phyloP scores from a whole-genome alignment of 176 grass and related monocot genomes.

The Triticum turgidum region DNA sequence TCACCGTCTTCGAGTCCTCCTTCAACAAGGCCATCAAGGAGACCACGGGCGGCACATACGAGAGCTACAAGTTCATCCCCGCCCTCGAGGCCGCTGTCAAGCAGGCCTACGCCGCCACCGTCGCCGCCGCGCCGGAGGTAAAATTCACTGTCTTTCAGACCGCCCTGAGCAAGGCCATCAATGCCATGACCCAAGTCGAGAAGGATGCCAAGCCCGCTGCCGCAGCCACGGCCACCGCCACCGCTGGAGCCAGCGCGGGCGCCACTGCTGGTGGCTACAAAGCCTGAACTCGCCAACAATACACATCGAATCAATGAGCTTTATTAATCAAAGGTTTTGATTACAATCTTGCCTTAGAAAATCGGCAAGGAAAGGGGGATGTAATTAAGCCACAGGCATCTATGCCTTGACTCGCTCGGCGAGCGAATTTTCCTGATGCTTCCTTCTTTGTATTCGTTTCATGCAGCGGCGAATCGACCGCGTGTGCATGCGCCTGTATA shows the following conservation, averaged over 20 bases:
- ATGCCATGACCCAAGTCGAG: background rate
- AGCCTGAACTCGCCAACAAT: background rate
- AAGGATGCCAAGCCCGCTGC: background rate
- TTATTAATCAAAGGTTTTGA: too few relatives aligned
- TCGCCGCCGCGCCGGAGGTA: background rate
- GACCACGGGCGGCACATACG: background rate
- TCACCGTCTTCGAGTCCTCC: background rate
- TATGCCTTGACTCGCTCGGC: background rate
- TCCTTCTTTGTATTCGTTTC: background rate
- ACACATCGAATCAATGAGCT: background rate
- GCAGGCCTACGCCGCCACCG: conserved; percentile 10
- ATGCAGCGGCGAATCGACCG: background rate
- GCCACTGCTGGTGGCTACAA: background rate
- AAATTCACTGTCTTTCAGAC: background rate
- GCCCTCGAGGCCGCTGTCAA: conserved; percentile 6
- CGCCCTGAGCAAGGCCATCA: conserved; percentile 14
- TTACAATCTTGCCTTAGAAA: too few relatives aligned
- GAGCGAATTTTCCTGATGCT: background rate
- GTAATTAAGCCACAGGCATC: too few relatives aligned
- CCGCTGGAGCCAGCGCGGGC: background rate
- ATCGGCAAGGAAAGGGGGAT: too few relatives aligned
- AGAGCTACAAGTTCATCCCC: background rate
- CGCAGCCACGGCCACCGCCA: background rate
- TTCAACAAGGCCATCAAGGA: conserved; percentile 13
- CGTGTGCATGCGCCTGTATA: background rate